Evolutionary conservation across 805 yeast species (phyloP), one percentile per base, ranked within the genome.

Genomic region (Blastobotrys chiropterorum): DNA sequence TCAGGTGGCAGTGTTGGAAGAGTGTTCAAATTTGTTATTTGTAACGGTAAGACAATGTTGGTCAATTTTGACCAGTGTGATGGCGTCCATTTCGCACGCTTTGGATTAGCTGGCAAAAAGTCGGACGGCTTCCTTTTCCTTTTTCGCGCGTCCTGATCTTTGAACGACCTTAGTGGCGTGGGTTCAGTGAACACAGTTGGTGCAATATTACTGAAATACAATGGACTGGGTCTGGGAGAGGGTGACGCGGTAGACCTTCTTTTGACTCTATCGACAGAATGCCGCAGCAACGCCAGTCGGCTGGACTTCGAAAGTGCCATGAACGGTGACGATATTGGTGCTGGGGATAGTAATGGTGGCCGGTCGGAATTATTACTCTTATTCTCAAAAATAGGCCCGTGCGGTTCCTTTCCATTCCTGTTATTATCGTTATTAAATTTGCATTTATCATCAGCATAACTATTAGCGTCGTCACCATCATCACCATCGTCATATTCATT

Each of bases 21-120:
- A 41, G 16, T 15, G 38, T 47, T 34, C 13, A 52, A 41, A 31
- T 31, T 13, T 6, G 49, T 48, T 14, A 52, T 31, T 8, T 42
- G 31, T 38, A 52, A 38, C 26, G 47, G 51, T 14, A 16, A 31
- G 15, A 52, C 38, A 5, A 47, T 38, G 14, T 26, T 16, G 7
- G 22, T 39, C 31, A 55, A 39, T 42, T 11, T 39, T n/a, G 19
- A 42, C 57, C 57, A 55, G 41, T 55, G 50, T 14, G 46, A 16
- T 8, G 39, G 26, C 7, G 51, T 47, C 57, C 57, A 55, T 26
- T 17, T 16, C 15, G 38, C 38, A n/a, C 22, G 20, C 19, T 21
- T 31, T 5, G 34, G 34, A 11, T 26, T 26, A 11, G 34, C 8
- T 6, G 34, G 34, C 34, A 26, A 11, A 26, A 26, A 26, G 34